Evolutionary conservation across 2,329 filamentous ascomycete genomes (phyloP).

Genomic region (Chaetomium sp.): DNA sequence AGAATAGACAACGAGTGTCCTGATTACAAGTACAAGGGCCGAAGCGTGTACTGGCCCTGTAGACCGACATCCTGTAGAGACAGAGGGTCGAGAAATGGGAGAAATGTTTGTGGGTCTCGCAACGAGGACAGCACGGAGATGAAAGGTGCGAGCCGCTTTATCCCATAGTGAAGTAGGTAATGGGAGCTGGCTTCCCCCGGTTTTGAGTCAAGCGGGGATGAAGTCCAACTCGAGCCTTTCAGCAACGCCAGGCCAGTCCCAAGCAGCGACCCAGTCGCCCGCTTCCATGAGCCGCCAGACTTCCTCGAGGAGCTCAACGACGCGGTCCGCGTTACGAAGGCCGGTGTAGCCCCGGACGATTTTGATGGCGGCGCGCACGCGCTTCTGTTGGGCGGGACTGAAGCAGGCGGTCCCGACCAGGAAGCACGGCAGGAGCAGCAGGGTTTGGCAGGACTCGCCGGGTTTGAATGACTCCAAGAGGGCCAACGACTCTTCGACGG

Average conservation of each 20-base stretch:
- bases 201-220: conserved; percentile 46
- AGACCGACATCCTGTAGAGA: neutral
- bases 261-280: conserved; percentile 60
- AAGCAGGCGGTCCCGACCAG: conserved; percentile 64
- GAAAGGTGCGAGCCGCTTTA: neutral
- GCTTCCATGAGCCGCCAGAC: conserved; percentile 62
- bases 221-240: conserved; percentile 58
- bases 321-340: conserved; percentile 59
- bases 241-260: conserved; percentile 66
- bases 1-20: neutral
- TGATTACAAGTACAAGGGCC: conserved; percentile 9
- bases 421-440: conserved; percentile 62
- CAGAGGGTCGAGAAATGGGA: neutral
- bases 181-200: neutral
- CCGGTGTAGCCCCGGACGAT: conserved; percentile 61
- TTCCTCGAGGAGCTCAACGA: conserved; percentile 56
- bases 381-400: conserved; percentile 53
- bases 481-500: conserved; percentile 59
- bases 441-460: conserved; percentile 60
- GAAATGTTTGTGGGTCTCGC: neutral
- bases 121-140: neutral
- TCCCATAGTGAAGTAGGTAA: neutral
- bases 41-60: neutral
- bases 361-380: conserved; percentile 53
- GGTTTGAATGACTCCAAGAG: conserved; percentile 59